Base-by-base conservation (phyloP, 2,329 filamentous ascomycete genomes). In the Trichophaea hybrida region DNA sequence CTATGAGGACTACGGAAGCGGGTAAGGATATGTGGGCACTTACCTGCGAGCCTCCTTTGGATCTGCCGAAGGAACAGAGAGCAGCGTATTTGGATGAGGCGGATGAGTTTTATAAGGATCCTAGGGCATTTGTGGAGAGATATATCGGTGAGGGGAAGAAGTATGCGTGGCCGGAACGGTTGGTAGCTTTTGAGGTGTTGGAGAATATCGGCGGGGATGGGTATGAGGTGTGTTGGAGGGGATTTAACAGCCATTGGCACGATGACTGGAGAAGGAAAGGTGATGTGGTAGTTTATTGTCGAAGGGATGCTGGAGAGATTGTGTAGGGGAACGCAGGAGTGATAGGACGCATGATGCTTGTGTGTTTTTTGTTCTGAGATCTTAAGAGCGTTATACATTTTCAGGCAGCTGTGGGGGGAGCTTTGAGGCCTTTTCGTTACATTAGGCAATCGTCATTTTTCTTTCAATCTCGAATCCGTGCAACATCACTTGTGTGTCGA, bases 21-120 rank as follows among this genome's bases (percentile, higher is more conserved):
- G 57, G 60, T 60, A 89, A 88, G 3, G 58, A 63, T 60, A 89
- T 88, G 3, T 90, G 90, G 76, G 91, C 90, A 0, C 75, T 97
- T 13, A 85, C 86, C 5, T 98, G 93, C 72, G 90, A 96, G 67
- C 93, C 93, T 1, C 93, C 93, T 0, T 74, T 98, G 10, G 74
- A 57, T 6, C 38, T 68, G 7, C 62, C 64, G 1, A 4, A 55
- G 8, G 62, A 62, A 12, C 79, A 86, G 69, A 81, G 90, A 46
- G 75, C 74, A 1, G 69, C 69, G 1, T 98, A 98, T 72, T 75
- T 85, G 13, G 90, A 96, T 71, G 91, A 98, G 75, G 90, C 89
- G 6, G 90, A 95, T 70, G 78, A 84, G 49, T 98, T 98, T 75
- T 97, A 95, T 73, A 79, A 75, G 7, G 72, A 85, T 62, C 80